Base-by-base conservation (phyloP, 1,139 yeast species). In the Nakaseomyces uthaithaninus region DNA sequence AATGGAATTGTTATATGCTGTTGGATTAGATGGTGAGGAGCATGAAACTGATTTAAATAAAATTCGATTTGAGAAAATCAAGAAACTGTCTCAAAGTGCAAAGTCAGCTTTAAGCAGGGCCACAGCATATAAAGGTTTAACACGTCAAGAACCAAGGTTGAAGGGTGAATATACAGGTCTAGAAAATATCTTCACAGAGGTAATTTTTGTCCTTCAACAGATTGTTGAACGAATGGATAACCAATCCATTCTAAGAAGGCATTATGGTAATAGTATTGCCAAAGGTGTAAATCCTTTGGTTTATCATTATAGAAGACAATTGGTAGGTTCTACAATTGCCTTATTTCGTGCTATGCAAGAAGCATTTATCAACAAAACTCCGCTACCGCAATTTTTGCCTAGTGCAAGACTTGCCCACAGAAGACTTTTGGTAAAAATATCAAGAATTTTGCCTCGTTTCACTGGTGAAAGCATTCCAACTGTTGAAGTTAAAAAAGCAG, bases 351-450 rank as follows among this genome's bases (percentile, higher is more conserved):
- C 71, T 5, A 57, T 69, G 9, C 69, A 68, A 46, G 65, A 64
- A 30, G 72, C 75, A 0, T 47, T 71, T 15, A 41, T 53, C 4
- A 68, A 62, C 31, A 71, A 71, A 46, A 53, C 64, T 1, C 75
- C 75, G 2, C 45, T 72, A 27, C 76, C 77, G 1, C 75, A 71
- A 45, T 71, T 60, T 49, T 43, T 72, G 27, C 75, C 76, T 1
- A 69, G 74, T 49, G 64, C 74, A 1, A 60, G 71, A 48, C 62
- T 69, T 30, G 67, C 75, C 1, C 75, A 72, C 38, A 51, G 68
- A 40, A 62, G 75, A 41, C 49, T 71, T 12, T 62, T 71, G 9
- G 24, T 26, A 2, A 25, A 25, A 10, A 26, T 27, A n/a, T 31
- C 35, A 1, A 19, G 14, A 20, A 20, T 31, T 8, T 20, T 31